Percentiles rank a stretch among this genome's conserved stretches.
These are phyloP conservation scores for Botrytis aclada DNA, from an alignment of 2,329 filamentous ascomycete genomes.

Conservation along the genomic window DNA sequence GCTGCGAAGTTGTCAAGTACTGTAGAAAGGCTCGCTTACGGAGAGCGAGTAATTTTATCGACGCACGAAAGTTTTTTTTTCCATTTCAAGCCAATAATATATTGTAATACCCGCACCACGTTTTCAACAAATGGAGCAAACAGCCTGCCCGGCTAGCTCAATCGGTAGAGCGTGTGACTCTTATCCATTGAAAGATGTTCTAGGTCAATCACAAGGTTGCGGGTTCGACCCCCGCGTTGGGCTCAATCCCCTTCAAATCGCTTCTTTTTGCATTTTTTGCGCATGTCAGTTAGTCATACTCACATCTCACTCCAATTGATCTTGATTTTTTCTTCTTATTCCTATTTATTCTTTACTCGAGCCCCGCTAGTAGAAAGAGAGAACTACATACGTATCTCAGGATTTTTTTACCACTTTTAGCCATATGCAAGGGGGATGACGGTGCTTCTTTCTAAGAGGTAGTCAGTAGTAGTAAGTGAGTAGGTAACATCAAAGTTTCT, in stretches of 20 bases:
- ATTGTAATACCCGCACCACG: fast-evolving
- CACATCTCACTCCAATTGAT: too few species aligned
- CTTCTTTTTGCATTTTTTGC: background rate
- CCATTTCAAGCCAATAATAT: fast-evolving
- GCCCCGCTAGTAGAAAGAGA: background rate
- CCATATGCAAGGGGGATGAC: background rate
- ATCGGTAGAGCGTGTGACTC: constrained; percentile 38
- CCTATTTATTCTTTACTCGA: too few species aligned
- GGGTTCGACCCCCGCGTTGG: constrained; percentile 44
- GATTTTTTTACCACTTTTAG: background rate
- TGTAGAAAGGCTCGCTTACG: background rate
- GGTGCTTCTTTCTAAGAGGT: background rate
- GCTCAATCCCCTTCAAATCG: constrained; percentile 28
- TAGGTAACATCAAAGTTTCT: background rate
- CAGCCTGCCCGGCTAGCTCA: constrained; percentile 34
- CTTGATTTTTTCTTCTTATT: background rate
- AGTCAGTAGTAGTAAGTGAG: too few species aligned
- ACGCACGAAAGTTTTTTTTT: background rate
- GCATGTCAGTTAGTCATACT: too few species aligned
- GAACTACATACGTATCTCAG: background rate
- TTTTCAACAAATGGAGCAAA: background rate
- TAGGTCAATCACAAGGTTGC: constrained; percentile 42
- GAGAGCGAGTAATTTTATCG: background rate
- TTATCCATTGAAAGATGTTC: constrained; percentile 23
- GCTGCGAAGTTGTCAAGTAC: background rate